Base-by-base conservation (phyloP, 2,329 filamentous ascomycete genomes). In the Teratosphaeria zuluensis region DNA sequence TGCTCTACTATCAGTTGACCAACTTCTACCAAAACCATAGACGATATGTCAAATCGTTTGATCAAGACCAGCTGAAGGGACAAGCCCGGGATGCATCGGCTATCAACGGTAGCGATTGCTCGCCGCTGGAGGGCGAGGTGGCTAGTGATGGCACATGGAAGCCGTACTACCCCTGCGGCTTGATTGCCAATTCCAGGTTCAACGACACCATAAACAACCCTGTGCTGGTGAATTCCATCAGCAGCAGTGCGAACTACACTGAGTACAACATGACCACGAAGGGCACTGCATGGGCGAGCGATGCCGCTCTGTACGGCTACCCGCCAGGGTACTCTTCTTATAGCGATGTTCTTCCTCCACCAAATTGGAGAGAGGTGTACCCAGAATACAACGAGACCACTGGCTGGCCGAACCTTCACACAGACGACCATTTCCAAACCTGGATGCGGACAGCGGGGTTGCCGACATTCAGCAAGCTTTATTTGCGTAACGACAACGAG, bases 1-100 rank as follows among this genome's bases (percentile, higher is more conserved):
- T 92, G 61, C 85, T 97, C 74, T 99, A 96, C 78, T 99, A 99
- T 75, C 88, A 88, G 66, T 85, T 99, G 63, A 92, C 90, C 59
- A 96, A 97, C 76, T 99, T 99, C 77, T 97, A 97, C 78, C 94
- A 99, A 75, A 99, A 99, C 72, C 94, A 99, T 72, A 88, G 94
- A 64, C 87, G 92, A 74, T 99, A 99, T 67, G 94, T 96, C 61
- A 89, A 90, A 70, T 95, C 90, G 1, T 88, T 95, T 68, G 88
- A 92, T 69, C 81, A 86, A 59, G 80, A 89, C 56, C 94, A 99
- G 74, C 80, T 99, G 56, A 88, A 87, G 64, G 94, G 92, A 53
- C 78, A 84, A 5, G 80, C 80, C 11, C 81, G 88, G 19, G 77
- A 78, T 33, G 81, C 80, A 59, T 66, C 65, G 38, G 81, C 82